Conservation (phyloP, 1,284 basidiomycete species). For the Somion occarium region DNA sequence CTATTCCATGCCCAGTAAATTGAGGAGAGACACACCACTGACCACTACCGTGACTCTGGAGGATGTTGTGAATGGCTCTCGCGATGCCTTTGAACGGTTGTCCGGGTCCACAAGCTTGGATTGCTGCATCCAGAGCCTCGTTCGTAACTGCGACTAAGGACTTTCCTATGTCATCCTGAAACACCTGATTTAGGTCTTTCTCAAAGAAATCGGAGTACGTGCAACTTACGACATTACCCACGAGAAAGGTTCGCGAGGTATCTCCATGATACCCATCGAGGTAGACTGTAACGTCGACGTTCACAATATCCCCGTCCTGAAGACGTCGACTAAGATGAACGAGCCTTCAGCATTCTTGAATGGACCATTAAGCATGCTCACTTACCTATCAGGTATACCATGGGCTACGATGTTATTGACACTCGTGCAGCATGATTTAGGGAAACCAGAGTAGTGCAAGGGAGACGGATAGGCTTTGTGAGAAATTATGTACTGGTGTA, state of each 20-base stretch:
- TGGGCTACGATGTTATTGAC: constrained; percentile 84
- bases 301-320: constrained; percentile 78
- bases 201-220: background rate
- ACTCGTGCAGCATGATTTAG: constrained; percentile 85
- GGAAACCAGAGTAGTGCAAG: constrained; percentile 76
- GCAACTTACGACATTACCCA: constrained; percentile 64
- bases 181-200: background rate
- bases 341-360: too few species aligned
- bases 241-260: constrained; percentile 76
- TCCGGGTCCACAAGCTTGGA: constrained; percentile 75
- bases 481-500: constrained; percentile 69
- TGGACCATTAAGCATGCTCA: too few species aligned
- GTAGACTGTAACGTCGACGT: constrained; percentile 82
- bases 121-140: constrained; percentile 69
- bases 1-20: constrained; percentile 87
- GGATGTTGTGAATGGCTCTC: constrained; percentile 59
- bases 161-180: constrained; percentile 60
- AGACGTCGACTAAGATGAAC: constrained; percentile 70
- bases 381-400: constrained; percentile 84
- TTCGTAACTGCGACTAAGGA: constrained; percentile 61
- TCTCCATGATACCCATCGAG: constrained; percentile 82
- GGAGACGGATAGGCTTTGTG: constrained; percentile 87
- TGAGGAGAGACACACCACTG: constrained; percentile 67
- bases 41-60: constrained; percentile 25
- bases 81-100: constrained; percentile 73